A percentile compares a stretch with the other conserved stretches of the same genome.
phyloP scores from a whole-genome alignment of 1,284 basidiomycete species.

The Meripilus lineatus region DNA sequence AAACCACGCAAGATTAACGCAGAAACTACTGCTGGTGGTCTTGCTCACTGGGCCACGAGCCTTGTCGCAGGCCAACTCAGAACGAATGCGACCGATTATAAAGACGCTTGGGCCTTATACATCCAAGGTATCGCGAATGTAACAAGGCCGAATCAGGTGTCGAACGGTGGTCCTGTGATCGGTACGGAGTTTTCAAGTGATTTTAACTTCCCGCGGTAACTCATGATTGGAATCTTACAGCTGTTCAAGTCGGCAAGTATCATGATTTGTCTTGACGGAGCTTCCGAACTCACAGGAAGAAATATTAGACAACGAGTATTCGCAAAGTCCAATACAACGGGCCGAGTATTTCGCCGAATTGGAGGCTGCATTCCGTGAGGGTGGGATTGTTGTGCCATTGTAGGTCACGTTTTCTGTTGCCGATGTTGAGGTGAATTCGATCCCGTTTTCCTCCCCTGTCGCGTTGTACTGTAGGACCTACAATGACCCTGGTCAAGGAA shows the following conservation, averaged over 20 bases:
- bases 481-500: conserved; percentile 57
- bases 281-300: not conserved
- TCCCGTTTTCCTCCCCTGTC: not conserved
- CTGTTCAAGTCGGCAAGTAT: conserved; percentile 59
- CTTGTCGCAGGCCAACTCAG: conserved; percentile 62
- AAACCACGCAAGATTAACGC: conserved; percentile 65
- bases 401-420: conserved; percentile 8
- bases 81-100: conserved; percentile 67
- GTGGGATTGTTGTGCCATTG: conserved; percentile 62
- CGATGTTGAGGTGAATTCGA: not conserved
- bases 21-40: conserved; percentile 77
- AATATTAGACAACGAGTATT: conserved; percentile 70
- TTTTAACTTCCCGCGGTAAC: not conserved
- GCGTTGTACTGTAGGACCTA: too few species aligned
- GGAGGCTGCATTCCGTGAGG: conserved; percentile 47
- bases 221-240: conserved; percentile 26
- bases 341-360: conserved; percentile 68
- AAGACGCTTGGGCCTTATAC: conserved; percentile 66
- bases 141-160: conserved; percentile 63
- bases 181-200: conserved; percentile 36
- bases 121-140: conserved; percentile 57
- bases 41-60: conserved; percentile 73
- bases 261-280: not conserved
- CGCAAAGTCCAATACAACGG: conserved; percentile 39
- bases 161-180: conserved; percentile 68